Conservation (phyloP, 2,329 filamentous ascomycete genomes). For the Colletotrichum sp. region DNA sequence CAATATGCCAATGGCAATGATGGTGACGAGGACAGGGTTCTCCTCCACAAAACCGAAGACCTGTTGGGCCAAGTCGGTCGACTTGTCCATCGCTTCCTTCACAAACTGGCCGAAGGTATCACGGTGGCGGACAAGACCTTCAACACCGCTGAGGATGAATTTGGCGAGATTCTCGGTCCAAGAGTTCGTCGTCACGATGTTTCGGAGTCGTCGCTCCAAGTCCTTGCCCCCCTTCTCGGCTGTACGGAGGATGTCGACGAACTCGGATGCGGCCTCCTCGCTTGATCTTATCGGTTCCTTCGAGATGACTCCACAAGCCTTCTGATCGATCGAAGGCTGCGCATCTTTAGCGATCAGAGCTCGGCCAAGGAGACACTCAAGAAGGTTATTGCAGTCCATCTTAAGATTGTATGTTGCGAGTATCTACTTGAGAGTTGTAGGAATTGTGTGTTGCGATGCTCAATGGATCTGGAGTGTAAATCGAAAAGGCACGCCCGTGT, state of each 20-base stretch:
- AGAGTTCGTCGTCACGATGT: neutral
- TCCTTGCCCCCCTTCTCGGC: neutral
- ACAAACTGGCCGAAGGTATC: conserved; percentile 7
- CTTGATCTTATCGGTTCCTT: neutral
- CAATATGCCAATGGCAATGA: conserved; percentile 18
- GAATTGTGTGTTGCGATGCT: neutral
- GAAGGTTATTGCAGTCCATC: neutral
- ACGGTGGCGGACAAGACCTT: conserved; percentile 1
- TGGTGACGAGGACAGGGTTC: conserved; percentile 1
- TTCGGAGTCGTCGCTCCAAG: neutral
- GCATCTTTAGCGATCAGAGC: neutral
- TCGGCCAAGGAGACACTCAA: neutral
- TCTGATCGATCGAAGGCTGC: neutral
- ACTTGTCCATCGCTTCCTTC: conserved; percentile 2
- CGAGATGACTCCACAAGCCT: neutral
- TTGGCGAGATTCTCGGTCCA: conserved; percentile 17
- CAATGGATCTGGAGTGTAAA: neutral
- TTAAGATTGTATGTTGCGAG: accelerated
- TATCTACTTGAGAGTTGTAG: neutral
- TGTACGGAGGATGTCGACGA: neutral
- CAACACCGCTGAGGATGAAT: conserved; percentile 3
- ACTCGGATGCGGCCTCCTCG: neutral
- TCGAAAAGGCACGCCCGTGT: neutral
- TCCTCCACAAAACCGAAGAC: neutral
- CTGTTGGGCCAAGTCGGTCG: neutral